phyloP scores from a whole-genome alignment of 768 basidiomycete species.

The Nidularia pulvinata region DNA sequence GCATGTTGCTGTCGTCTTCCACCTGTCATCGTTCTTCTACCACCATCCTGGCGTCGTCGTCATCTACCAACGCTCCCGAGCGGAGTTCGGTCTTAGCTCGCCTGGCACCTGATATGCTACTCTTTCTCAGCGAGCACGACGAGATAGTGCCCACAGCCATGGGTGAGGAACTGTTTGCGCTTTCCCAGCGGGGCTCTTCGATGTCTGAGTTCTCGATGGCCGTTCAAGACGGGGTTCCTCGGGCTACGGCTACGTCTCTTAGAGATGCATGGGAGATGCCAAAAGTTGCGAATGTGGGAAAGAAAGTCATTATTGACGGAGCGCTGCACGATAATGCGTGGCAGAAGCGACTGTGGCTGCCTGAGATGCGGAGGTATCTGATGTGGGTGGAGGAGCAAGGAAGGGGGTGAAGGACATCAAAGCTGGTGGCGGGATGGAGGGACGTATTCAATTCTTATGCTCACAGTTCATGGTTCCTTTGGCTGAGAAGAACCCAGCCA shows the following conservation, averaged over 20 bases:
- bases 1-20: background rate
- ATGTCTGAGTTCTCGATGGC: background rate
- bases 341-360: constrained; percentile 9
- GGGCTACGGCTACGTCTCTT: background rate
- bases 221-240: background rate
- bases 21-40: background rate
- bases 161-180: constrained; percentile 20
- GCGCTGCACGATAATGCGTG: constrained; percentile 18
- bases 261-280: background rate
- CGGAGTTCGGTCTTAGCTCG: constrained; percentile 4
- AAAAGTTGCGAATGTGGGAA: background rate
- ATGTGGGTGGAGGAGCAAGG: background rate
- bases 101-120: constrained; percentile 21
- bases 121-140: constrained; percentile 40
- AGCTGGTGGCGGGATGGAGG: too few species aligned
- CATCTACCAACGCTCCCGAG: background rate
- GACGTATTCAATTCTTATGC: too few species aligned
- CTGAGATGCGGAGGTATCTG: constrained; percentile 10
- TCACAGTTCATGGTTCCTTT: too few species aligned
- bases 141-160: constrained; percentile 43
- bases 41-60: background rate
- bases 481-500: too few species aligned
- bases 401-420: too few species aligned
- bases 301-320: constrained; percentile 20
- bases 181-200: background rate